phyloP scores from a whole-genome alignment of 495 filamentous ascomycete species.

The Glonium stellatum region DNA sequence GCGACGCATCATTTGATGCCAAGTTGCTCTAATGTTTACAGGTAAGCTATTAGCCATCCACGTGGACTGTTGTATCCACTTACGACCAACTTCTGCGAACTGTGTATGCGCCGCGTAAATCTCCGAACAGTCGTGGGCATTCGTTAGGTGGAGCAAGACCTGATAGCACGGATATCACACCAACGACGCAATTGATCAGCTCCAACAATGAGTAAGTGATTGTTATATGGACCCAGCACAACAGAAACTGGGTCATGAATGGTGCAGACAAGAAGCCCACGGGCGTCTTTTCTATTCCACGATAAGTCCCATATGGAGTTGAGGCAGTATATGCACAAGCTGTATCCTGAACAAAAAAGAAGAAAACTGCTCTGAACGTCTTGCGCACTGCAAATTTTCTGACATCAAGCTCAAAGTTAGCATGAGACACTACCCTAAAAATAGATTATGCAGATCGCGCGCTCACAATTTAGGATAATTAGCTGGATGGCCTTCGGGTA shows the following conservation, averaged over 20 bases:
- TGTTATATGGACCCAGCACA: constrained; percentile 8
- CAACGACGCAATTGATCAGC: constrained; percentile 1
- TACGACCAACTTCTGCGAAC: constrained; percentile 12
- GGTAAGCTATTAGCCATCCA: not conserved
- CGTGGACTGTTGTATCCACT: not conserved
- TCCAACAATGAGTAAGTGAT: constrained; percentile 11
- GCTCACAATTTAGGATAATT: constrained; percentile 12
- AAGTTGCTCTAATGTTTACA: not conserved
- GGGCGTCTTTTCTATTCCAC: constrained; percentile 5
- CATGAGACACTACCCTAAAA: not conserved
- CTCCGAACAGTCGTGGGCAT: constrained; percentile 11
- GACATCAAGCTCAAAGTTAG: not conserved
- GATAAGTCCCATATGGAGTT: constrained; percentile 4
- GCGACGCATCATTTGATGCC: constrained; percentile 13
- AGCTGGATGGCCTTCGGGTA: constrained; percentile 2
- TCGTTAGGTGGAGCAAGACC: constrained; percentile 11
- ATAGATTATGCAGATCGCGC: not conserved
- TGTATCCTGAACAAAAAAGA: constrained; percentile 3
- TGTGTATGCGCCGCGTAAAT: constrained; percentile 8
- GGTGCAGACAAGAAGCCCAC: not conserved
- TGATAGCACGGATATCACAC: constrained; percentile 1
- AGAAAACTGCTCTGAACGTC: not conserved
- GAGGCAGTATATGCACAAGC: constrained; percentile 5
- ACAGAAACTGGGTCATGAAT: not conserved
- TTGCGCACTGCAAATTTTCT: constrained; percentile 10